These are phyloP conservation scores for Dictyostelium discoideum DNA, from an alignment of 78 protist genomes.

Conservation along the genomic window dicty_2.7 NC_007091.3:4058501-4059000, in stretches of 20 bases:
- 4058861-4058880: not conserved
- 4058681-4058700: constrained; percentile 1
- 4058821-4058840: not conserved
- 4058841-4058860: not conserved
- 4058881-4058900: not conserved
- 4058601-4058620: not conserved
- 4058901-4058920: constrained; percentile 66
- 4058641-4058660: not conserved
- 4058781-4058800: not conserved
- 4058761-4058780: not conserved
- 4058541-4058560: not conserved
- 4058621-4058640: not conserved
- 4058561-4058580: not conserved
- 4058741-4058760: not conserved
- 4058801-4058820: not conserved
- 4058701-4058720: constrained; percentile 1
- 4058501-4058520: not conserved
- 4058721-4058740: not conserved
- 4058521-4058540: not conserved
- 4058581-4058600: not conserved
- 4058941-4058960: constrained; percentile 52
- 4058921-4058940: constrained; percentile 81
- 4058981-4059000: constrained; percentile 81
- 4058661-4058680: not conserved
- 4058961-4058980: constrained; percentile 83